Percentiles rank a stretch among this genome's conserved stretches.
Conservation (phyloP, 352 stramenopile species). For the Phytophthora pisi region DNA sequence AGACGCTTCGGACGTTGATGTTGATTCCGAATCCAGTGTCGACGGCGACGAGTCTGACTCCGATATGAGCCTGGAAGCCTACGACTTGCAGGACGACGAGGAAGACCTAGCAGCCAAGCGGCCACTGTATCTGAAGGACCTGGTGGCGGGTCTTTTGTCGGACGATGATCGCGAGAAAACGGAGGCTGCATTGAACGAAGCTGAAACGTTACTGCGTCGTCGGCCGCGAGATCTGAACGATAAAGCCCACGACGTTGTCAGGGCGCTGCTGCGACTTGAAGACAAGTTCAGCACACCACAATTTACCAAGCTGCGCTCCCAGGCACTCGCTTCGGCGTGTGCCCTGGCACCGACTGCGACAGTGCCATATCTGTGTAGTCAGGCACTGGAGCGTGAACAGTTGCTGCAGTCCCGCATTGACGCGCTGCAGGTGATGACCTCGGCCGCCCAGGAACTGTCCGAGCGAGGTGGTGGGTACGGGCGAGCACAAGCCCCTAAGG, state of each 20-base stretch:
- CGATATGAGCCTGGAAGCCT: constrained; percentile 72
- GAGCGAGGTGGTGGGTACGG: constrained; percentile 41
- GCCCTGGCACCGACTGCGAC: constrained; percentile 48
- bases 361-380: constrained; percentile 61
- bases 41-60: constrained; percentile 57
- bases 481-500: constrained; percentile 32
- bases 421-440: constrained; percentile 60
- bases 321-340: constrained; percentile 57
- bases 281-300: constrained; percentile 72
- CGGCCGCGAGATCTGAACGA: constrained; percentile 68
- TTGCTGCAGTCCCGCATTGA: constrained; percentile 77
- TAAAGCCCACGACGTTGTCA: constrained; percentile 56
- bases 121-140: constrained; percentile 77
- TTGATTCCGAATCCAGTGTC: constrained; percentile 30
- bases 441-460: constrained; percentile 68
- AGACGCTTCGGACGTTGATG: constrained; percentile 21
- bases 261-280: constrained; percentile 67
- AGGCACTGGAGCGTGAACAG: constrained; percentile 77
- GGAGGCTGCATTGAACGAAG: constrained; percentile 56
- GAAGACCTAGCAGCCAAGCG: constrained; percentile 61
- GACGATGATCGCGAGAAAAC: constrained; percentile 69
- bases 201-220: constrained; percentile 58
- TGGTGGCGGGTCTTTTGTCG: constrained; percentile 53
- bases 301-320: constrained; percentile 53
- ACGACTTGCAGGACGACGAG: constrained; percentile 72